These are phyloP conservation scores for Selaginella tamariscina DNA, from an alignment of 75 land plant species.

Conservation along the genomic window DNA sequence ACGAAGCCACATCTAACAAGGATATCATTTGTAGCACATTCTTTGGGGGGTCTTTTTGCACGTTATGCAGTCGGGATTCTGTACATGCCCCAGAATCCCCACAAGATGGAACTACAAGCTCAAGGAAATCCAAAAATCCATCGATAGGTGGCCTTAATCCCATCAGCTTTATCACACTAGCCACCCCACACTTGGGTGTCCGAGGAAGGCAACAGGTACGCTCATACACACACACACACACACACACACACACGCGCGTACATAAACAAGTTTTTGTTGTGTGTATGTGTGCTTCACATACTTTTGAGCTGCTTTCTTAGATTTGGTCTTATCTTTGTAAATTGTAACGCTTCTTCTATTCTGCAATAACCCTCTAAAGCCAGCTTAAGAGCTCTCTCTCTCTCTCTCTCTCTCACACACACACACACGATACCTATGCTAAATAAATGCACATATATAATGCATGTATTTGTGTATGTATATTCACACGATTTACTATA, in stretches of 20 bases:
- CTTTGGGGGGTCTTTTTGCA: slow-evolving; percentile 86
- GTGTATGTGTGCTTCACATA: not conserved
- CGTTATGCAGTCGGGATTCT: slow-evolving; percentile 75
- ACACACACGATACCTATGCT: not conserved
- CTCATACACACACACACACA: not conserved
- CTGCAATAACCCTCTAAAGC: not conserved
- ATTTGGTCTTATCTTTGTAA: not conserved
- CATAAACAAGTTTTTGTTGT: not conserved
- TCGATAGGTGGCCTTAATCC: slow-evolving; percentile 68
- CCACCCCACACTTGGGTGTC: slow-evolving; percentile 92
- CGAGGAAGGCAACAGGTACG: slow-evolving; percentile 82
- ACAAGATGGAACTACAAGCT: not conserved
- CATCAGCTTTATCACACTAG: slow-evolving; percentile 73
- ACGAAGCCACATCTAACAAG: slow-evolving; percentile 43
- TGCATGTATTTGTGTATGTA: not conserved
- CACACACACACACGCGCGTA: too few relatives aligned
- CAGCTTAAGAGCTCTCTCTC: not conserved
- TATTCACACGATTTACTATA: not conserved
- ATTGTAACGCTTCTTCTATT: not conserved
- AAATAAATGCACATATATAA: not conserved
- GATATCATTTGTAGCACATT: slow-evolving; percentile 88
- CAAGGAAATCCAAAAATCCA: slow-evolving; percentile 13
- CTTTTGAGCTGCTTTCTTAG: not conserved
- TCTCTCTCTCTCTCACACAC: not conserved
- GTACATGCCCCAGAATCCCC: slow-evolving; percentile 24